phyloP scores from a whole-genome alignment of 768 basidiomycete species.

The Crassisporium funariophilum region DNA sequence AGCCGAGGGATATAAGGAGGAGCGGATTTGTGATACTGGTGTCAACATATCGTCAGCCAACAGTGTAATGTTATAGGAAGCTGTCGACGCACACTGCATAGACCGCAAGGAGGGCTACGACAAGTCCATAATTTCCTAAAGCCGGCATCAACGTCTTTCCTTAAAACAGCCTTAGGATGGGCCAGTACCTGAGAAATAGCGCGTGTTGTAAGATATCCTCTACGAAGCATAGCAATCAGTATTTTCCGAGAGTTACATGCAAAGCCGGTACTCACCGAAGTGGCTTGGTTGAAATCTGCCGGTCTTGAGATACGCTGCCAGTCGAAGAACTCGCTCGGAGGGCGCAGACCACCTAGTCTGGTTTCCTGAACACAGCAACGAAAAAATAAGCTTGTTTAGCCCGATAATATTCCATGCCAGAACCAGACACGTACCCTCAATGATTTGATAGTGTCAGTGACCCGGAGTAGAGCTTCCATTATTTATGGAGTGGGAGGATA shows the following conservation, averaged over 20 bases:
- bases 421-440: constrained; percentile 62
- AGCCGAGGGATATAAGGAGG: constrained; percentile 79
- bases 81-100: constrained; percentile 72
- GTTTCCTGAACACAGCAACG: constrained; percentile 58
- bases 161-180: neutral
- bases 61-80: neutral
- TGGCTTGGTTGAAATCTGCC: constrained; percentile 77
- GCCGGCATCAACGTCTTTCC: neutral
- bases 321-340: constrained; percentile 82
- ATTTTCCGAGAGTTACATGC: constrained; percentile 3
- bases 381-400: neutral
- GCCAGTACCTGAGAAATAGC: constrained; percentile 74
- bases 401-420: constrained; percentile 4
- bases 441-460: constrained; percentile 67
- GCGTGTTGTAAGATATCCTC: constrained; percentile 95
- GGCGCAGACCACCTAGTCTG: constrained; percentile 71
- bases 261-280: constrained; percentile 55
- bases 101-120: constrained; percentile 76
- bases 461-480: constrained; percentile 71
- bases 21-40: constrained; percentile 77
- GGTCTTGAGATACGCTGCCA: constrained; percentile 81
- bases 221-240: constrained; percentile 30
- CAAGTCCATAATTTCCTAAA: constrained; percentile 84
- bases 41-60: neutral
- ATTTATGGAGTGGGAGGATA: constrained; percentile 15